Conservation (phyloP, 768 basidiomycete genomes). For the Tulasnella sp. region DNA sequence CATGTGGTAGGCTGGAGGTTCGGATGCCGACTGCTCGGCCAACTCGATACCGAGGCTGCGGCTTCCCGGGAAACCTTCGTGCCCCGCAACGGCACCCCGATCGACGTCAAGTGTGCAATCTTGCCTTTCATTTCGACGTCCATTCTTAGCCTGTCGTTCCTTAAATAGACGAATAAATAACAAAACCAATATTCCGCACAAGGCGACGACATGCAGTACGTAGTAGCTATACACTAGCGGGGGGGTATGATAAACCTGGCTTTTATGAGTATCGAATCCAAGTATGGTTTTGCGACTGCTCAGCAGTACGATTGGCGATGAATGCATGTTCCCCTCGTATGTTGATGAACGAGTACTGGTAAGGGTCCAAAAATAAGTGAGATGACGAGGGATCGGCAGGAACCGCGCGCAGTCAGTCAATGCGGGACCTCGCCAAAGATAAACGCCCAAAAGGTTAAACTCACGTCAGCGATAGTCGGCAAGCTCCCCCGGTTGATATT, state of each 20-base stretch:
- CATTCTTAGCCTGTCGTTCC: neutral
- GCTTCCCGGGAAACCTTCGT: neutral
- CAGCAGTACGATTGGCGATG: neutral
- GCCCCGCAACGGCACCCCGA: neutral
- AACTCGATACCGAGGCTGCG: neutral
- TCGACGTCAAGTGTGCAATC: neutral
- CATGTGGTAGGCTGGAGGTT: neutral
- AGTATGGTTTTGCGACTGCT: neutral
- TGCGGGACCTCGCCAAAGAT: neutral
- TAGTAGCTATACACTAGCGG: neutral
- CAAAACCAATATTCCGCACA: neutral
- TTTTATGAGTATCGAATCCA: neutral
- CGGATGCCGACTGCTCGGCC: neutral
- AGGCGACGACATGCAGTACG: neutral
- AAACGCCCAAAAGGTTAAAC: no score
- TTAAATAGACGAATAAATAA: slow-evolving; percentile 1
- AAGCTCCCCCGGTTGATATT: slow-evolving; percentile 4
- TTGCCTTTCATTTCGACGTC: neutral
- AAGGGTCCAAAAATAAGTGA: neutral
- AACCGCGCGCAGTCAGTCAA: neutral
- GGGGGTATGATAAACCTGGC: neutral
- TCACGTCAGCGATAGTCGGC: slow-evolving; percentile 18
- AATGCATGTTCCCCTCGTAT: slow-evolving; percentile 18
- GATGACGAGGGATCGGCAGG: neutral
- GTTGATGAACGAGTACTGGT: slow-evolving; percentile 22